Evolutionary conservation across 345 rosid genomes (phyloP), one percentile per base, ranked within the genome.

Genomic region (Ceriops tagal): DNA sequence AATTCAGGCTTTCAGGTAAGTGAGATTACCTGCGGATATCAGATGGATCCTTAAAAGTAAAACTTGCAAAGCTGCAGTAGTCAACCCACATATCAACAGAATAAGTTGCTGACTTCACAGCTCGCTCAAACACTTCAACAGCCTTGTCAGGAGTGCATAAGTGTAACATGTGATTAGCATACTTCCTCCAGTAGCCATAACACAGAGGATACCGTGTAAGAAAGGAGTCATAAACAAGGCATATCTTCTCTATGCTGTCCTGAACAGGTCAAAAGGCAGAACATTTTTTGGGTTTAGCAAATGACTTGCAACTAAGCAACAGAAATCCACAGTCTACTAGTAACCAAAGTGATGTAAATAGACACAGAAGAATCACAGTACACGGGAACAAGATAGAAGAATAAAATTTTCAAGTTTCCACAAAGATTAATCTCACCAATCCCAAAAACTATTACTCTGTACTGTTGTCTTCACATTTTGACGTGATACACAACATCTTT

Each of bases 141-240:
- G 73, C 93, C 82, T 85, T 78, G 60, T 84, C 92, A 47, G 71
- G 31, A 71, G 84, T 71, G 76, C 91, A 77, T 39, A 91, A 75
- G 30, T 81, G 77, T 64, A 77, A 79, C 77, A 77, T 72, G 78
- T 85, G 96, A 76, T 77, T 78, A 66, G 89, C 90, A 80, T 88
- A 89, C 82, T 74, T 93, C 83, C 78, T 86, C 98, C 98, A 93
- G 77, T 86, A 93, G 70, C 91, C 96, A 78, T 85, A 78, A 82
- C 97, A 93, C 77, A 93, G 69, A 4, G 98, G 98, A 75, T 85
- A 91, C 78, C 83, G 83, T 22, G 86, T 76, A 81, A 93, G 78
- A 88, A 93, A 91, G 60, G 91, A 74, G 62, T 89, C 89, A 75
- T 91, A 93, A 46, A 87, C 90, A 73, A 88, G 68, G 77, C 84